A percentile compares a stretch with the other conserved stretches of the same genome.
phyloP scores from a whole-genome alignment of 441 rosid genomes.

The Pelargonium citronellum region DNA sequence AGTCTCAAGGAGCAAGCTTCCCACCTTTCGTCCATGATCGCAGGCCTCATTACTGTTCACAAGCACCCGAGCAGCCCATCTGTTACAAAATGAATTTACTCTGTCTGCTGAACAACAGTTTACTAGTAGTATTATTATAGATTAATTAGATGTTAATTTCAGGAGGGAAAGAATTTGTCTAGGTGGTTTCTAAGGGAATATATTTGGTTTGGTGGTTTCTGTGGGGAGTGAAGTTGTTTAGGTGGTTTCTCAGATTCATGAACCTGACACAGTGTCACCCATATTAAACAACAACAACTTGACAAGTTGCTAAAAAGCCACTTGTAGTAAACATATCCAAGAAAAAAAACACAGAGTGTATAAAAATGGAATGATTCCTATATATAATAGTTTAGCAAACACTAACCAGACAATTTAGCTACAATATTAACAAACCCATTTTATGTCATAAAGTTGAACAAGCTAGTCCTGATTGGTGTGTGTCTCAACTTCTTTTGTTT shows the following conservation, averaged over 20 bases:
- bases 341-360: slow-evolving; percentile 13
- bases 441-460: neutral
- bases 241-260: slow-evolving; percentile 21
- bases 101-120: too few relatives aligned
- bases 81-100: slow-evolving; percentile 24
- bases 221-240: neutral
- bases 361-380: slow-evolving; percentile 9
- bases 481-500: too few relatives aligned
- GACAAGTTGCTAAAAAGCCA: slow-evolving; percentile 26
- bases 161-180: slow-evolving; percentile 1
- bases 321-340: slow-evolving; percentile 13
- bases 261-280: slow-evolving; percentile 19
- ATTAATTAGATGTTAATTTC: neutral
- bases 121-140: neutral
- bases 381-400: slow-evolving; percentile 9
- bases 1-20: slow-evolving; percentile 15
- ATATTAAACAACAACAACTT: slow-evolving; percentile 24
- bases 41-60: slow-evolving; percentile 87
- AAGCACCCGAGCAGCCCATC: slow-evolving; percentile 94
- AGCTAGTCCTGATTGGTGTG: too few relatives aligned
- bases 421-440: neutral
- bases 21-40: slow-evolving; percentile 85
- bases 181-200: too few relatives aligned
- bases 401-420: neutral
- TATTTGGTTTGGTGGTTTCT: neutral